These are phyloP conservation scores for Diaporthe velutina DNA, from an alignment of 2,329 filamentous ascomycete genomes.

Conservation along the genomic window DNA sequence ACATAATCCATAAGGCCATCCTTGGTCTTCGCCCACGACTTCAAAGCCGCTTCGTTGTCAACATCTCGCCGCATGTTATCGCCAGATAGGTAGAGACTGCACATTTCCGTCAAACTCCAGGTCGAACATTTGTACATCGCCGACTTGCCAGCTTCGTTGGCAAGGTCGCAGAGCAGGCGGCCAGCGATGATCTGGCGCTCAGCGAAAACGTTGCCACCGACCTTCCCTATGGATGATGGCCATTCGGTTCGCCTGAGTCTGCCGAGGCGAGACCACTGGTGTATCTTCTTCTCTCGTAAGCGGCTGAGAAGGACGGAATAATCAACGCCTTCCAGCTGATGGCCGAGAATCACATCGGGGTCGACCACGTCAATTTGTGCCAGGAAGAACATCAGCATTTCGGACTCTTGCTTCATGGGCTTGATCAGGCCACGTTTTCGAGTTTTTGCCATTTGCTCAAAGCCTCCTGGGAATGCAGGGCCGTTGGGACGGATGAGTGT, in stretches of 20 bases:
- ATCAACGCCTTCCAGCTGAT: conserved; percentile 97
- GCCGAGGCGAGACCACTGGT: conserved; percentile 94
- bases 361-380: conserved; percentile 90
- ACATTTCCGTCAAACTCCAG: conserved; percentile 99
- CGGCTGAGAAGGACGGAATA: conserved; percentile 91
- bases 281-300: conserved; percentile 89
- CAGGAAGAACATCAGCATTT: conserved; percentile 89
- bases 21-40: conserved; percentile 86
- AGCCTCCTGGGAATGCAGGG: conserved; percentile 84
- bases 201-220: conserved; percentile 90
- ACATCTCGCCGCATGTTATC: conserved; percentile 83
- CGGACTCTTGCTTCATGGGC: conserved; percentile 84
- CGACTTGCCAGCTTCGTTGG: conserved; percentile 97
- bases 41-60: conserved; percentile 88
- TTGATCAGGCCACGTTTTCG: conserved; percentile 83
- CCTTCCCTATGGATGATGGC: conserved; percentile 88
- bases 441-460: conserved; percentile 80
- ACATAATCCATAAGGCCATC: conserved; percentile 94
- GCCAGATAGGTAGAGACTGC: conserved; percentile 84
- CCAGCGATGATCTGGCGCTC: conserved; percentile 92
- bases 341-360: conserved; percentile 93
- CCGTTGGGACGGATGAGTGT: conserved; percentile 89
- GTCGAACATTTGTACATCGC: conserved; percentile 97
- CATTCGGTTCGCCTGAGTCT: conserved; percentile 86
- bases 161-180: conserved; percentile 90